Evolutionary conservation across 306 rosid species (phyloP), one percentile per base, ranked within the genome.

Genomic region (Pterocarpus macrocarpus): DNA sequence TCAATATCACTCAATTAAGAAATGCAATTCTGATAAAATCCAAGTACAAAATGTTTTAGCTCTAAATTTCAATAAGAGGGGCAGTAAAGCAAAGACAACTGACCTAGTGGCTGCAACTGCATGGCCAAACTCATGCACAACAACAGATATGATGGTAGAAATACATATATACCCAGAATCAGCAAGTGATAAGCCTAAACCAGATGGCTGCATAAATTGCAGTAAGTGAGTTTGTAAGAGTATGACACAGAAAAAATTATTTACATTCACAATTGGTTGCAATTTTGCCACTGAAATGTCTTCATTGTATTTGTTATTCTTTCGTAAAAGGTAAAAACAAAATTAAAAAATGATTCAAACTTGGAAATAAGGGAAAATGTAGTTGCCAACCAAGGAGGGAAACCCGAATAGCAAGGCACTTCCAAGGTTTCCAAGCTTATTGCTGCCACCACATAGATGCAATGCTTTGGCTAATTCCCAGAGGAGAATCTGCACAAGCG

Each of bases 21-120:
- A 36, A 2, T 59, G 50, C 62, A 62, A 32, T 59, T 70, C 28
- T 4, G 43, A 67, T 0, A 81, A 66, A 59, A 69, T 35, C 2
- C 6, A 47, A 55, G 43, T 28, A 64, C 17, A 17, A 35, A 2
- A 32, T 35, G 16, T n/a, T 0, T 11, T 22, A 52, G 35, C 38
- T 36, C 43, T 30, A 16, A 76, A 38, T 62, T 66, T 71, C 8
- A 34, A 38, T 45, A 35, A 4, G 43, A 45, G 65, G 11, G 49
- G 35, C 4, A 49, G 32, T 36, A 77, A 41, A n/a, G 71, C 47
- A 66, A 70, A 63, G 58, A 77, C 56, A 78, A 69, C 88, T 79
- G 77, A 94, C 98, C 98, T 87, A 41, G 97, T 83, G 17, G 96
- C 98, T 0, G 98, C 86, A 55, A 87, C 87, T 52, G 97, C 98